Conservation (phyloP, 352 stramenopile genomes). For the Thalassiosira ordinaria region DNA sequence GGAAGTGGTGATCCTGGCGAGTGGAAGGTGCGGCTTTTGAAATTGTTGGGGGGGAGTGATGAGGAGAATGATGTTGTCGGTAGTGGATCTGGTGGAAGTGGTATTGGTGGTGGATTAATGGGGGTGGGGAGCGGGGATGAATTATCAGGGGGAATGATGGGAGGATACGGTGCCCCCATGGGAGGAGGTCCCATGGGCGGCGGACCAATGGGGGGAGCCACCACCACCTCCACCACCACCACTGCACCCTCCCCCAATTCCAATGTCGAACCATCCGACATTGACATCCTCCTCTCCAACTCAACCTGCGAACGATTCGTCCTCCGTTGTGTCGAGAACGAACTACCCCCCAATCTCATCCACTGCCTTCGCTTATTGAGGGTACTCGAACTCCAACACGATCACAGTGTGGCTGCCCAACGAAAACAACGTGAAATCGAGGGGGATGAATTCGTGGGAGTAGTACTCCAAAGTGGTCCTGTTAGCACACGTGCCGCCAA, state of each 20-base stretch:
- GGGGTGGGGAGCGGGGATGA: no score
- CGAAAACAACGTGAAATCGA: conserved; percentile 11
- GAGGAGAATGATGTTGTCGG: conserved; percentile 4
- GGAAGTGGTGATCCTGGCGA: conserved; percentile 28
- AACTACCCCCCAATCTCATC: conserved; percentile 85
- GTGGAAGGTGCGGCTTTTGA: conserved; percentile 70
- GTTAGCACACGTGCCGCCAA: conserved; percentile 58
- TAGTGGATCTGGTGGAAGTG: not conserved
- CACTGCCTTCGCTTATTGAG: conserved; percentile 83
- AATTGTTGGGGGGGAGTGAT: conserved; percentile 58
- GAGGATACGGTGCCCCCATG: not conserved
- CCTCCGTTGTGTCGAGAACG: conserved; percentile 83
- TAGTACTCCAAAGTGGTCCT: conserved; percentile 21
- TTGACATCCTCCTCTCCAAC: conserved; percentile 77
- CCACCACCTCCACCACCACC: no score
- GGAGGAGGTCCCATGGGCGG: not conserved
- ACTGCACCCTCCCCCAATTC: no score
- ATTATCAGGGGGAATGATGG: not conserved
- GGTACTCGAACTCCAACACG: conserved; percentile 84
- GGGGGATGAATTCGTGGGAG: conserved; percentile 28
- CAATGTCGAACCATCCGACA: conserved; percentile 51
- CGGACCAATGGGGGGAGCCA: not conserved
- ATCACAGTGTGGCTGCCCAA: conserved; percentile 35
- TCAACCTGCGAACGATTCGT: conserved; percentile 80
- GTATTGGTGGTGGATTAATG: not conserved